phyloP scores from a whole-genome alignment of 768 basidiomycete genomes.

The Gelatoporia subvermispora region DNA sequence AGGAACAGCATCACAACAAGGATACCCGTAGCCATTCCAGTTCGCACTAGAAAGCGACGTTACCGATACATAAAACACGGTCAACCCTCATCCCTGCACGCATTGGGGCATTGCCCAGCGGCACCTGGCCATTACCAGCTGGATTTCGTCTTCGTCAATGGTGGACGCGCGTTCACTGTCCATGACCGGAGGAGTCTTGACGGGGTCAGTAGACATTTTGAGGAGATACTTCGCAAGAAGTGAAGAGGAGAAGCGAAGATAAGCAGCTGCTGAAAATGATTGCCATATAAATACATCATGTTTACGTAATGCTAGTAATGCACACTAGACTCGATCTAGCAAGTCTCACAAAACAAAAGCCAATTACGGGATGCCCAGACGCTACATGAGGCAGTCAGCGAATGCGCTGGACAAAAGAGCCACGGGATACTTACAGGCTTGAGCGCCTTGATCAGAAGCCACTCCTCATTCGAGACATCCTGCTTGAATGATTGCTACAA shows the following conservation, averaged over 20 bases:
- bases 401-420: background rate
- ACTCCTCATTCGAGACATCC: slow-evolving; percentile 88
- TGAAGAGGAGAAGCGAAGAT: slow-evolving; percentile 2
- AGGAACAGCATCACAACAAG: slow-evolving; percentile 32
- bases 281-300: background rate
- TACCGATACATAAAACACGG: slow-evolving; percentile 54
- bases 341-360: background rate
- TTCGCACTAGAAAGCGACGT: slow-evolving; percentile 62
- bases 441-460: slow-evolving; percentile 85
- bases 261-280: slow-evolving; percentile 1
- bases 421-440: slow-evolving; percentile 55
- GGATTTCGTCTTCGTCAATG: slow-evolving; percentile 44
- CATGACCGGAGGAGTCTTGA: slow-evolving; percentile 10
- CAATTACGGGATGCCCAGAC: slow-evolving; percentile 31
- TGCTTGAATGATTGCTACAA: slow-evolving; percentile 76
- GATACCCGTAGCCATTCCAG: slow-evolving; percentile 93
- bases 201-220: slow-evolving; percentile 13
- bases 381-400: slow-evolving; percentile 19
- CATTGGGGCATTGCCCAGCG: slow-evolving; percentile 25
- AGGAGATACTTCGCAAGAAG: background rate
- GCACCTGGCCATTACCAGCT: slow-evolving; percentile 46
- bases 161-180: slow-evolving; percentile 24
- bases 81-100: slow-evolving; percentile 21
- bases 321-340: background rate
- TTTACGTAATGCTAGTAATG: background rate